Conservation (phyloP, 2,329 filamentous ascomycete species). For the Epicoccum nigrum region DNA sequence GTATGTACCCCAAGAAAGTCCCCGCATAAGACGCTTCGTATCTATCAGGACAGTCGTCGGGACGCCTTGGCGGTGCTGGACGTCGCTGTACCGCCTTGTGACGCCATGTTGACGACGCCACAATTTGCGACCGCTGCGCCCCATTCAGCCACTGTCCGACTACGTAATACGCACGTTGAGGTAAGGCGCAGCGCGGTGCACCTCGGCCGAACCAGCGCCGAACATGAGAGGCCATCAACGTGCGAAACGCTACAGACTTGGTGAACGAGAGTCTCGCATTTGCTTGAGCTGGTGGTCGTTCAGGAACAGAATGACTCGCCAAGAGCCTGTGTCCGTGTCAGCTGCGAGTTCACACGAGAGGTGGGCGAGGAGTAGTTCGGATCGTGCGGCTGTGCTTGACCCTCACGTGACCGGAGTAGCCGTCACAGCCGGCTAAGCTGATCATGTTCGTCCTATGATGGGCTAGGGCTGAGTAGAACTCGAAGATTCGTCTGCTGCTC, state of each 20-base stretch:
- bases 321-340: not conserved
- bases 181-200: too few species aligned
- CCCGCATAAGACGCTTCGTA: slow-evolving; percentile 26
- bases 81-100: slow-evolving; percentile 8
- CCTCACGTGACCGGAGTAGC: slow-evolving; percentile 18
- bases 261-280: too few species aligned
- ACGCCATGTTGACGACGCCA: slow-evolving; percentile 21
- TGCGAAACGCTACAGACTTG: too few species aligned
- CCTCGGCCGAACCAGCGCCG: not conserved
- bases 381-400: slow-evolving; percentile 17
- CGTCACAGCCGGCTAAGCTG: slow-evolving; percentile 26
- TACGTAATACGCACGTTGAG: slow-evolving; percentile 5
- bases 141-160: slow-evolving; percentile 18
- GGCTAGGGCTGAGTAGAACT: slow-evolving; percentile 41
- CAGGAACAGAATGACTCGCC: not conserved
- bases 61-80: slow-evolving; percentile 2
- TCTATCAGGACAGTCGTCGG: slow-evolving; percentile 3
- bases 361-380: slow-evolving; percentile 8
- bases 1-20: slow-evolving; percentile 13
- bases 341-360: not conserved
- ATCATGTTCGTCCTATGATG: slow-evolving; percentile 19
- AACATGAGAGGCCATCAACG: not conserved
- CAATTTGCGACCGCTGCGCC: slow-evolving; percentile 26
- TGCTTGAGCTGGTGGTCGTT: not conserved
- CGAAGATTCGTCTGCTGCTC: slow-evolving; percentile 34